Evolutionary conservation across 148 eudicot genomes (phyloP), one percentile per base, ranked within the genome.

Genomic region (Mesembryanthemum crystallinum): DNA sequence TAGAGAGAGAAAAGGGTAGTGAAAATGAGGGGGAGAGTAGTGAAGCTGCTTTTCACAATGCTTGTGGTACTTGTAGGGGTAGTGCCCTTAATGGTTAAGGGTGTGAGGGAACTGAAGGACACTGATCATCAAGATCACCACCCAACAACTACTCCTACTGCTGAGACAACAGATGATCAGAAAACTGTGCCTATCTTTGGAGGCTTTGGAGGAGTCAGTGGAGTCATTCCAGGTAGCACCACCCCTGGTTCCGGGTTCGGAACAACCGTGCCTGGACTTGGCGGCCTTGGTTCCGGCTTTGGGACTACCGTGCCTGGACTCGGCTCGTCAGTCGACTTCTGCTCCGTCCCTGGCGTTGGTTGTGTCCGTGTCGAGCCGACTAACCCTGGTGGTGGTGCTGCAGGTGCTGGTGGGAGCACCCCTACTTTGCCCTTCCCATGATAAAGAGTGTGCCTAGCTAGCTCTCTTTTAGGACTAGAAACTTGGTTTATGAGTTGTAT

Each of bases 381-480:
- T 30, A 69, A 79, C 75, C 82, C 82, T 20, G 70, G 54, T 25
- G 52, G 18, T 67, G 54, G 57, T 62, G 33, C 23, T 66, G 64
- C 30, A 17, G 43, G 45, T 78, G 60, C 5, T 73, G 49, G 69
- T 69, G 78, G 77, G 67, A 66, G 71, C 14, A 55, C 15, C 17
- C 67, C 77, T 60, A 77, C 82, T 62, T 74, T 69, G 61, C 82
- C 82, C 33, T 79, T 79, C 59, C 82, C 82, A 15, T 79, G 74
- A 79, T 43, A 25, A 55, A 66, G 27, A 32, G 18, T n/a, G n/a
- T n/a, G n/a, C n/a, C n/a, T n/a, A 5, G 60, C 30, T 23, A 64
- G 20, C 37, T 8, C 49, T 45, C 14, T 45, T 45, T 45, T 45
- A 45, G 49, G 49, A 45, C 14, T 13, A 45, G 14, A 5, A 39